Conservation (phyloP, 257 asterid species). For the Galeopsis tetrahit region DNA sequence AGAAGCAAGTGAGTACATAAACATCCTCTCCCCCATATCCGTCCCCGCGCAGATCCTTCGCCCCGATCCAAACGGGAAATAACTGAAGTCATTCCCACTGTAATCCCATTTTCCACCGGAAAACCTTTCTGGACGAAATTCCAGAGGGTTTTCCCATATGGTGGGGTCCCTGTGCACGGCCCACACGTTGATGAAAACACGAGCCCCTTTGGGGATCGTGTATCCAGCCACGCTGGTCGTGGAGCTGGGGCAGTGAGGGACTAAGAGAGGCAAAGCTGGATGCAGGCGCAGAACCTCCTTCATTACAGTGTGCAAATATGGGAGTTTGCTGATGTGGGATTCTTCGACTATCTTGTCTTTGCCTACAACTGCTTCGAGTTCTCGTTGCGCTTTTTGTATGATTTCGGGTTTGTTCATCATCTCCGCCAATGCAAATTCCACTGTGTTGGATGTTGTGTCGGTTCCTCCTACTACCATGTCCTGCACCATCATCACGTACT, state of each 20-base stretch:
- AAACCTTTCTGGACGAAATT: constrained; percentile 69
- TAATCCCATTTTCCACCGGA: constrained; percentile 45
- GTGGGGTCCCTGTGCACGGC: constrained; percentile 65
- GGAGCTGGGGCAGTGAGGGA: constrained; percentile 68
- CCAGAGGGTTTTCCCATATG: constrained; percentile 60
- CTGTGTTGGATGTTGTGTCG: constrained; percentile 67
- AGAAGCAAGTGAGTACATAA: constrained; percentile 56
- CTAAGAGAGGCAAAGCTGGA: constrained; percentile 68
- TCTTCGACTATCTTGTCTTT: constrained; percentile 63
- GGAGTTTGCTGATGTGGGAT: constrained; percentile 52
- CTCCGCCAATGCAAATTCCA: constrained; percentile 73
- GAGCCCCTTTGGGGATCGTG: constrained; percentile 58
- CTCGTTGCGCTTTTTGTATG: constrained; percentile 50
- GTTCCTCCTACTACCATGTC: constrained; percentile 73
- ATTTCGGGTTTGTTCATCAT: constrained; percentile 62
- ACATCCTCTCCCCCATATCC: constrained; percentile 56
- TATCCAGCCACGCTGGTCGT: constrained; percentile 57
- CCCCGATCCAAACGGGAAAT: constrained; percentile 69
- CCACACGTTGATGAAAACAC: constrained; percentile 71
- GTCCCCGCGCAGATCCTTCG: constrained; percentile 63
- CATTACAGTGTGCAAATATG: constrained; percentile 61
- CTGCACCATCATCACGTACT: constrained; percentile 13
- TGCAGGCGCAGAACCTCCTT: constrained; percentile 70
- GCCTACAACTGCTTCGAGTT: constrained; percentile 53
- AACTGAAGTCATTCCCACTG: constrained; percentile 57